Evolutionary conservation across 306 rosid genomes (phyloP).

Genomic region (Cercis canadensis): DNA sequence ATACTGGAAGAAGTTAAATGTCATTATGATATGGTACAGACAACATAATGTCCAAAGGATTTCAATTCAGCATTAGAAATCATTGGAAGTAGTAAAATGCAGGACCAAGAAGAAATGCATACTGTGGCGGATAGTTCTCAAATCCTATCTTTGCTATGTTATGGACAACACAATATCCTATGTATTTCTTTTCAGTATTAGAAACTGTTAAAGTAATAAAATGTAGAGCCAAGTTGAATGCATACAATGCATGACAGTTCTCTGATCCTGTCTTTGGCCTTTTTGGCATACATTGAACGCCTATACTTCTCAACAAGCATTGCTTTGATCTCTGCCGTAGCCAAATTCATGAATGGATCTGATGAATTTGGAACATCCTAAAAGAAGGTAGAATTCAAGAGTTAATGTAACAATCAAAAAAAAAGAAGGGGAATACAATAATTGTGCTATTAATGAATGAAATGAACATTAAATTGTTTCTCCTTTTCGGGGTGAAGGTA

Average conservation of each 20-base stretch:
- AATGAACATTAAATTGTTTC: background rate
- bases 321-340: conserved; percentile 81
- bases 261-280: conserved; percentile 62
- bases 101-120: too few species aligned
- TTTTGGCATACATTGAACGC: conserved; percentile 66
- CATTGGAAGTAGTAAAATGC: background rate
- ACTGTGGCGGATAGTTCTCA: background rate
- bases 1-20: too few species aligned
- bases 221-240: conserved; percentile 11
- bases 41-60: too few species aligned
- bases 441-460: background rate
- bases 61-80: background rate
- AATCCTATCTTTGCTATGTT: conserved; percentile 1
- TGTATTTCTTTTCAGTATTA: conserved; percentile 2
- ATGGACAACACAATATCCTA: background rate
- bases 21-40: too few species aligned
- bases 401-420: conserved; percentile 18
- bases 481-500: too few species aligned
- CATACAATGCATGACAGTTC: conserved; percentile 75
- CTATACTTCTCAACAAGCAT: conserved; percentile 75
- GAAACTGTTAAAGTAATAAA: background rate
- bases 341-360: conserved; percentile 82
- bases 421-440: background rate
- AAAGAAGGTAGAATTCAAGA: conserved; percentile 14
- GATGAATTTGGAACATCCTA: conserved; percentile 78